Conservation (phyloP, 2,329 filamentous ascomycete species). For the Xylaria sp. region DNA sequence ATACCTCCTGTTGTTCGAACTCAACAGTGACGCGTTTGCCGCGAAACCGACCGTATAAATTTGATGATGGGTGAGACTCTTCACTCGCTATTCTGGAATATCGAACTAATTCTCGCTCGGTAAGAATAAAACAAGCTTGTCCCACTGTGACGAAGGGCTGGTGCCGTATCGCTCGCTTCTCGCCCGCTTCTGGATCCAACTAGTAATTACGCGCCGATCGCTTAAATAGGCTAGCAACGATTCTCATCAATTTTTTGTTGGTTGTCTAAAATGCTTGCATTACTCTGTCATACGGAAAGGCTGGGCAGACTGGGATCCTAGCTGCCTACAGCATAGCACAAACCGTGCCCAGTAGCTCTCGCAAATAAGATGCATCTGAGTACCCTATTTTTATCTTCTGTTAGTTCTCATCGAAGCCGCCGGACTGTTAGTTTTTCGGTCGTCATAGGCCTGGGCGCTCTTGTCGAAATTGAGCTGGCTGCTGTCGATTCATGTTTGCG, state of each 20-base stretch:
- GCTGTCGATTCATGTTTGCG: slow-evolving; percentile 3
- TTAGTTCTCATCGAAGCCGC: neutral
- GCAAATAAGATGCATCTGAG: neutral
- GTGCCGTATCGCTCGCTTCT: neutral
- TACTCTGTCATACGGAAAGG: neutral
- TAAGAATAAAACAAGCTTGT: neutral
- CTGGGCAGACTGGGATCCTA: neutral
- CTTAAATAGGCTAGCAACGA: slow-evolving; percentile 18
- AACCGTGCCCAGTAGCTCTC: neutral
- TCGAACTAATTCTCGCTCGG: neutral
- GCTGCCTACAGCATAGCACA: neutral
- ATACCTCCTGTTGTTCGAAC: neutral
- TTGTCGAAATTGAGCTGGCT: slow-evolving; percentile 6
- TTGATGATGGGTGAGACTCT: neutral
- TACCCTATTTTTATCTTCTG: slow-evolving; percentile 1
- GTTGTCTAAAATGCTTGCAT: neutral
- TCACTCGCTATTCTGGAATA: neutral
- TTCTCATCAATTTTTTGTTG: neutral
- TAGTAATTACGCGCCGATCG: slow-evolving; percentile 2
- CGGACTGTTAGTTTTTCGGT: neutral
- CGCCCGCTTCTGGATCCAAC: neutral
- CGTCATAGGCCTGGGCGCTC: neutral
- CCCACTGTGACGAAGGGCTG: neutral
- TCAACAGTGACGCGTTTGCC: neutral
- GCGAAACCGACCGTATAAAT: neutral